These are phyloP conservation scores for Orobanche coerulescens DNA, from an alignment of 257 asterid genomes.

Conservation along the genomic window DNA sequence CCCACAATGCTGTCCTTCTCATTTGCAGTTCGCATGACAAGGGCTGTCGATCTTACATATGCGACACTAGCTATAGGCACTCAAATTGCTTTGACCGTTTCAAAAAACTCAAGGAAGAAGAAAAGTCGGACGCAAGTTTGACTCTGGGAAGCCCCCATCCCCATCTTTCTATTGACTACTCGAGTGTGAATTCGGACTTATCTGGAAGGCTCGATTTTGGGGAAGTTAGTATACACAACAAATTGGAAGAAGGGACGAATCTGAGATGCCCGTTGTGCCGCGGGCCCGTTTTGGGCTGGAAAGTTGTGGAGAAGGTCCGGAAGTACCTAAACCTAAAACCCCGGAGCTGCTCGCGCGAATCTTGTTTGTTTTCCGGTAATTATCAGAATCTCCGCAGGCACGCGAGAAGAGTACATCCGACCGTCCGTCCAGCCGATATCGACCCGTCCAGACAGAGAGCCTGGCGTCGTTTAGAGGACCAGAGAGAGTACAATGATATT, in stretches of 20 bases:
- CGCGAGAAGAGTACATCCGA: conserved; percentile 79
- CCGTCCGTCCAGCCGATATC: conserved; percentile 70
- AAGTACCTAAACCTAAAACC: conserved; percentile 63
- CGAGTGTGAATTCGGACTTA: conserved; percentile 21
- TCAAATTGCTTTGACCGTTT: conserved; percentile 87
- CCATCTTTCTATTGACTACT: background rate
- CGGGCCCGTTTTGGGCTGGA: conserved; percentile 70
- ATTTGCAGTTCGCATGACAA: conserved; percentile 79
- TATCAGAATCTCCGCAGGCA: conserved; percentile 72
- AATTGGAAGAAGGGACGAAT: conserved; percentile 32
- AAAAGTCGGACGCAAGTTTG: conserved; percentile 26
- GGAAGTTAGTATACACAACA: conserved; percentile 29
- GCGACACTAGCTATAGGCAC: conserved; percentile 91
- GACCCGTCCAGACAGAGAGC: conserved; percentile 75
- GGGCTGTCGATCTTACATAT: conserved; percentile 83
- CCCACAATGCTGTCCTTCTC: conserved; percentile 82
- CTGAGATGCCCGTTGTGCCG: conserved; percentile 88
- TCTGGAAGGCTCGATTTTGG: no score
- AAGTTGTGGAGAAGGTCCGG: conserved; percentile 69
- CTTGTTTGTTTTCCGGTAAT: conserved; percentile 63
- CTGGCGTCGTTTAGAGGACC: conserved; percentile 70
- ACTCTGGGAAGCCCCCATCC: background rate
- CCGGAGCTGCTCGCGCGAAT: conserved; percentile 70
- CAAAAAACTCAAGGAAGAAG: conserved; percentile 52
- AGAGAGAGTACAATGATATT: conserved; percentile 70